Evolutionary conservation across 148 eudicot genomes (phyloP).

Genomic region (Polygonum maritimum): DNA sequence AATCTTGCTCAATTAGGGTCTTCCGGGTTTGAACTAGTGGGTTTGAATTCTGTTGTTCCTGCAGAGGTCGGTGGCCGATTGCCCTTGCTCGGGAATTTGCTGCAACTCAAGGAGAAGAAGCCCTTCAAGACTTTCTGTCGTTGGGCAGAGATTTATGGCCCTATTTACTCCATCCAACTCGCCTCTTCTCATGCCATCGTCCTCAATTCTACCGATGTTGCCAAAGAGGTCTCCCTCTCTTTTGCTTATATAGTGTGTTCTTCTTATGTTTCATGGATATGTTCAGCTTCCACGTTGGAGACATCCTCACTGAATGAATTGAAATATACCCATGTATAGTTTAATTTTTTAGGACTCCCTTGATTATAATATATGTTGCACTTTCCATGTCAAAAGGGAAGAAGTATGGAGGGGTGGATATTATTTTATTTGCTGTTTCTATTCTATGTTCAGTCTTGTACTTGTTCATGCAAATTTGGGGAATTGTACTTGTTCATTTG

Average conservation of each 20-base stretch:
- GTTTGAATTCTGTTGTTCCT: not conserved
- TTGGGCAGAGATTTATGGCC: slow-evolving; percentile 77
- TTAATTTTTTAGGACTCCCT: not conserved
- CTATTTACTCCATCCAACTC: slow-evolving; percentile 71
- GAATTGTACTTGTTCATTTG: not conserved
- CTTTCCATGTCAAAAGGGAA: not conserved
- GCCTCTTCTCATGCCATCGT: slow-evolving; percentile 52
- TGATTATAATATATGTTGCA: not conserved
- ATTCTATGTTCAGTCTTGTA: not conserved
- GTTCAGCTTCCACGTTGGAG: not conserved
- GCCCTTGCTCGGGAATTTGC: slow-evolving; percentile 64
- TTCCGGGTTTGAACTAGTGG: not conserved
- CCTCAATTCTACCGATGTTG: slow-evolving; percentile 51
- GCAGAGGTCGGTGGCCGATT: slow-evolving; percentile 57
- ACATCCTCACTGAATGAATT: not conserved
- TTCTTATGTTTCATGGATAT: not conserved
- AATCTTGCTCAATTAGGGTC: not conserved
- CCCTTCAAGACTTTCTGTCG: slow-evolving; percentile 66
- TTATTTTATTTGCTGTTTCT: not conserved
- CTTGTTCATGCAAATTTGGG: not conserved
- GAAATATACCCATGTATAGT: not conserved
- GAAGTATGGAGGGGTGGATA: not conserved
- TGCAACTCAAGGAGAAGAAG: slow-evolving; percentile 74
- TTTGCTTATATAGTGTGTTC: not conserved
- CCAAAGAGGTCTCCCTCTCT: slow-evolving; percentile 48